phyloP scores from a whole-genome alignment of 2,329 filamentous ascomycete genomes.

The Aquanectria penicillioides region DNA sequence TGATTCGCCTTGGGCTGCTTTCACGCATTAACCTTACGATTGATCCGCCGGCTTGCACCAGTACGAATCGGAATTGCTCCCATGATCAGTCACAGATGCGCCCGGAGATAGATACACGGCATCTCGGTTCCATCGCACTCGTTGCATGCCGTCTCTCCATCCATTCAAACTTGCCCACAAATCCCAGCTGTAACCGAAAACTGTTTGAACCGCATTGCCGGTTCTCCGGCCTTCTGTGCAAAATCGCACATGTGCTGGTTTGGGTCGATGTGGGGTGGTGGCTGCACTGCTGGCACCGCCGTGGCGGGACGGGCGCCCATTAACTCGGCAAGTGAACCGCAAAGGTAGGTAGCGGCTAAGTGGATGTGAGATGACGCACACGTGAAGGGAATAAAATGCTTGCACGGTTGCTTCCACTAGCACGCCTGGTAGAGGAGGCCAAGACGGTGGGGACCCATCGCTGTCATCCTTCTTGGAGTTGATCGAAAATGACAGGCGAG shows the following conservation, averaged over 20 bases:
- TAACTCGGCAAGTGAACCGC: too few relatives aligned
- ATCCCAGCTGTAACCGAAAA: too few relatives aligned
- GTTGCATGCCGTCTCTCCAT: conserved; percentile 4
- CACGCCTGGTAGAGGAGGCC: too few relatives aligned
- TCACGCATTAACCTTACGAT: conserved; percentile 26
- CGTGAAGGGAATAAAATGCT: too few relatives aligned
- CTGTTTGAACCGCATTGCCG: neutral
- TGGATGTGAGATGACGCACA: too few relatives aligned
- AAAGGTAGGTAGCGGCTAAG: too few relatives aligned
- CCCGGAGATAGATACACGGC: conserved; percentile 21
- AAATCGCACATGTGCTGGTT: too few relatives aligned
- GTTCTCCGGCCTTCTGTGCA: neutral
- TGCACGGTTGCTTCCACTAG: too few relatives aligned
- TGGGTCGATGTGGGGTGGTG: neutral
- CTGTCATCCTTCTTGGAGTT: too few relatives aligned
- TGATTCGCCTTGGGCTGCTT: conserved; percentile 28
- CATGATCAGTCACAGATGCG: conserved; percentile 26
- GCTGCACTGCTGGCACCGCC: neutral
- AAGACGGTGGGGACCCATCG: too few relatives aligned
- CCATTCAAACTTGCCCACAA: too few relatives aligned
- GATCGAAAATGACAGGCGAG: too few relatives aligned
- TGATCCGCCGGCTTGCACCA: conserved; percentile 30
- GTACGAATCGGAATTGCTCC: conserved; percentile 40
- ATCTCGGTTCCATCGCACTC: conserved; percentile 23
- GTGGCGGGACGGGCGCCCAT: neutral